Conservation (phyloP, 495 filamentous ascomycete species). For the Chaetomium fimeti region DNA sequence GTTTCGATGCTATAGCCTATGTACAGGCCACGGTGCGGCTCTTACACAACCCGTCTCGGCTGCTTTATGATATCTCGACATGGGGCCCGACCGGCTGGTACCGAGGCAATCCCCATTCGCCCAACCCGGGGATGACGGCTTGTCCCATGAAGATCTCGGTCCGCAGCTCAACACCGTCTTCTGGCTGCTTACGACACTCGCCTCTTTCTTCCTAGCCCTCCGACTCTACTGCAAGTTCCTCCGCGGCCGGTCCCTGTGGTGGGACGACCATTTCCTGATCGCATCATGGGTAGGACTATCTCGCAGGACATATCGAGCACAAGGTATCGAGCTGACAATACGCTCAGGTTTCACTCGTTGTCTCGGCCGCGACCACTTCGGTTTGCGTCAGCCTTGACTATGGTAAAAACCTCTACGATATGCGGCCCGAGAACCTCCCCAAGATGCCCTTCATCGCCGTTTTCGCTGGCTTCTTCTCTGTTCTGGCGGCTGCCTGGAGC, state of each 20-base stretch:
- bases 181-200: conserved; percentile 35
- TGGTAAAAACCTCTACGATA: conserved; percentile 30
- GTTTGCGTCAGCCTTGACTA: conserved; percentile 31
- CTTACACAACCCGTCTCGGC: conserved; percentile 7
- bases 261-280: conserved; percentile 38
- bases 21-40: too few species aligned
- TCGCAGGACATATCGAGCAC: too few species aligned
- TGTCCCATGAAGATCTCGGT: conserved; percentile 29
- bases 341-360: conserved; percentile 15
- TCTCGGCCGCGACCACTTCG: conserved; percentile 26
- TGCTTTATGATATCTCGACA: neutral
- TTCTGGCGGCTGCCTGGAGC: conserved; percentile 26
- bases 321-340: neutral
- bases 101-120: neutral
- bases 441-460: conserved; percentile 25
- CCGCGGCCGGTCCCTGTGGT: conserved; percentile 31
- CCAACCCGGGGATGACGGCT: conserved; percentile 1
- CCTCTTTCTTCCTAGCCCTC: conserved; percentile 30
- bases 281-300: conserved; percentile 26
- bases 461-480: conserved; percentile 31
- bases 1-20: too few species aligned
- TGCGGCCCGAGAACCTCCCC: conserved; percentile 20
- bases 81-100: neutral
- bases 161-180: conserved; percentile 37
- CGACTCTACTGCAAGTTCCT: conserved; percentile 34